phyloP scores from a whole-genome alignment of 2,329 filamentous ascomycete species.

The Botrytis paeoniae region DNA sequence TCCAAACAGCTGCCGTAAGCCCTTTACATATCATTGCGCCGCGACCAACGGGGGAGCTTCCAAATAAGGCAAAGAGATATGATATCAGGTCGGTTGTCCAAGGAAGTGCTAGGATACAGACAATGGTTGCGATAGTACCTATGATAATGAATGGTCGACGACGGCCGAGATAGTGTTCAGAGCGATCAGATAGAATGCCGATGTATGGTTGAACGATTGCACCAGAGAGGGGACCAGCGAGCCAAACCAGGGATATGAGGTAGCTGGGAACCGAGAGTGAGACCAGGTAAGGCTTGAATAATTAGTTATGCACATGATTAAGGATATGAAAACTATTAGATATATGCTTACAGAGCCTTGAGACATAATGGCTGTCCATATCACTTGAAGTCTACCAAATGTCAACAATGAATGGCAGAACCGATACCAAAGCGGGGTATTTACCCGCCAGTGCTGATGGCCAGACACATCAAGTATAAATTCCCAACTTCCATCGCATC shows the following conservation, averaged over 20 bases:
- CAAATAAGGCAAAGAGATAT: conserved; percentile 1
- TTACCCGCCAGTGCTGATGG: conserved; percentile 21
- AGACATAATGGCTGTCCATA: conserved; percentile 22
- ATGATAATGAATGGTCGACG: conserved; percentile 51
- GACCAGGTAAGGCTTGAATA: conserved; percentile 30
- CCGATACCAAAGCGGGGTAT: neutral
- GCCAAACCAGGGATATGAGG: conserved; percentile 51
- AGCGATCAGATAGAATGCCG: conserved; percentile 51
- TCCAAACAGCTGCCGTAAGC: conserved; percentile 27
- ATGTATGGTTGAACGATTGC: conserved; percentile 53
- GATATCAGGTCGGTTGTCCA: conserved; percentile 46
- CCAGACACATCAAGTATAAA: conserved; percentile 10
- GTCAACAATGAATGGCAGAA: neutral
- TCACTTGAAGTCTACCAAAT: conserved; percentile 19
- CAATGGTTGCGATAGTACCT: conserved; percentile 47
- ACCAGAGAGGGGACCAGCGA: conserved; percentile 53
- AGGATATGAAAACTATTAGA: neutral
- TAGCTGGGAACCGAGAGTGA: conserved; percentile 52
- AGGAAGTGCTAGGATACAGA: conserved; percentile 48
- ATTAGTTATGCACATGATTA: neutral
- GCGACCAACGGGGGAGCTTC: neutral
- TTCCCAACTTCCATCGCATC: neutral
- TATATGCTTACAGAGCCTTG: conserved; percentile 19
- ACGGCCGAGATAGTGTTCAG: conserved; percentile 44
- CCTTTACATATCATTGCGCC: conserved; percentile 6